Evolutionary conservation across 1,284 basidiomycete genomes (phyloP), one percentile per base, ranked within the genome.

Genomic region (Ceratobasidium sp.): DNA sequence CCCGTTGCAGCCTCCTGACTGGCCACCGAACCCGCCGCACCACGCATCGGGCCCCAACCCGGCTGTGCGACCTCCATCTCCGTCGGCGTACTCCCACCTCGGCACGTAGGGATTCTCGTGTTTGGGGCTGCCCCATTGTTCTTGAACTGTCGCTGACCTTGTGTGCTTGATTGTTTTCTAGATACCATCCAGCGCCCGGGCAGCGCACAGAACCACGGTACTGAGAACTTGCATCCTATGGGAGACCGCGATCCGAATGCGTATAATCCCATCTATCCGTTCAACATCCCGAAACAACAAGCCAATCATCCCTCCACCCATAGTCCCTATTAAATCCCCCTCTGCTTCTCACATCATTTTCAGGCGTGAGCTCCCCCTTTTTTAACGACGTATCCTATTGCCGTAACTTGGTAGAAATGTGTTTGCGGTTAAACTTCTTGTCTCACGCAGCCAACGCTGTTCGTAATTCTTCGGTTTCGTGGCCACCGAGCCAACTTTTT

Each of bases 91-190:
- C 19, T n/a, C n/a, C 6, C 66, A 69, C 53, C 66, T 69, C 24
- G 66, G 66, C 66, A 69, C 66, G 66, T 69, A 69, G 51, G 66
- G 66, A 45, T 69, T 53, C 56, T 57, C 51, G 15, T 51, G 62
- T 36, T 22, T 33, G 41, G 53, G 29, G 51, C 54, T n/a, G 36
- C 64, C 41, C 33, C 17, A 41, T 41, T 41, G 36, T 11, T 41
- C 36, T 41, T 45, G 59, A 45, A 19, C 24, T 33, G n/a, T 9
- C 29, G 64, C 64, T 66, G 31, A 66, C 64, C 22, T 51, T 44
- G 6, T 60, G 41, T 44, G 36, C 54, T 60, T 45, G 53, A 44
- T 64, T 22, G 19, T 33, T n/a, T 19, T 54, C 14, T 24, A 69
- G 64, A 36, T 66, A 69, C 62, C 62, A 48, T 57, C 53, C 53